Evolutionary conservation across 2,329 filamentous ascomycete species (phyloP), one percentile per base, ranked within the genome.

Genomic region (Epichloe scottii): DNA sequence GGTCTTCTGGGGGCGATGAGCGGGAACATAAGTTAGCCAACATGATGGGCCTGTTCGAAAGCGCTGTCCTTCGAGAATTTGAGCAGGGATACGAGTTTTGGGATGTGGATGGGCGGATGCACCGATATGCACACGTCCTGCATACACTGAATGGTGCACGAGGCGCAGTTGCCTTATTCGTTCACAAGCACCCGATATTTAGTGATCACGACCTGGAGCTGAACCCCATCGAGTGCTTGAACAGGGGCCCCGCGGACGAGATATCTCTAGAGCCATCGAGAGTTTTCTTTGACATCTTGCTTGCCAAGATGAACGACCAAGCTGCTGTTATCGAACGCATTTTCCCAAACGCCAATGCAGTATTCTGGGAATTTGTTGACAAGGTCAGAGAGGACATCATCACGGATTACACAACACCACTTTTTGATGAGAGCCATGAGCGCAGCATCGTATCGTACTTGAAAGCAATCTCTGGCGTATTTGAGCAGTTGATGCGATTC

Each of bases 91-190:
- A 94, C 58, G 88, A 93, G 64, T 83, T 82, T 42, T 87, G 85
- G 70, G 91, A 98, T 64, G 82, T 94, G 50, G 86, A 95, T 57
- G 89, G 88, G 2, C 77, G 83, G 50, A 96, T 97, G 91, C 82
- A 78, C 58, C 81, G 86, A 61, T 97, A 95, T 66, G 90, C 90
- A 2, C 82, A 89, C 59, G 89, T 98, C 15, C 71, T 98, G 51
- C 82, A 87, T 52, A 78, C 79, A 2, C 73, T 98, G 43, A 94
- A 95, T 63, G 89, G 87, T 26, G 89, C 89, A 15, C 75, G 77
- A 40, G 83, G 85, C 14, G 88, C 81, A 10, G 75, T 94, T 46
- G 89, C 97, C 49, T 74, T 89, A 1, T 97, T 95, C 63, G 82
- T 95, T 50, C 85, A 91, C 51, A 91, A 93, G 59, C 89, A 96